Percentiles rank a stretch among this genome's conserved stretches.
These are phyloP conservation scores for Candida insectorum DNA, from an alignment of 805 yeast species.

Conservation along the genomic window DNA sequence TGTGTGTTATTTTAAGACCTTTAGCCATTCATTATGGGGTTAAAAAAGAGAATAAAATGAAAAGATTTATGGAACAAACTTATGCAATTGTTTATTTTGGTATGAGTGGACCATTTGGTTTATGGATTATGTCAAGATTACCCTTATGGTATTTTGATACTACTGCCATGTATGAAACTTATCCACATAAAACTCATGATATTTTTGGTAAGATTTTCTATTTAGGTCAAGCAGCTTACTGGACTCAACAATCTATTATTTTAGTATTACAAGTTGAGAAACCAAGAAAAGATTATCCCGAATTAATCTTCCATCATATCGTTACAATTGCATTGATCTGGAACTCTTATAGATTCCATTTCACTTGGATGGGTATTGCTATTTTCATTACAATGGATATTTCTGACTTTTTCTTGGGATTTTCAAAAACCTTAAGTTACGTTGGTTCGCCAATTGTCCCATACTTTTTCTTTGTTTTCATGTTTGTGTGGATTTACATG, in stretches of 20 bases:
- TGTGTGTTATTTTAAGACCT: slow-evolving; percentile 80
- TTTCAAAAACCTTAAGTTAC: slow-evolving; percentile 84
- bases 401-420: slow-evolving; percentile 83
- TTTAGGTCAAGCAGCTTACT: slow-evolving; percentile 90
- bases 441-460: slow-evolving; percentile 62
- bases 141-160: slow-evolving; percentile 93
- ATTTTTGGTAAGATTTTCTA: slow-evolving; percentile 75
- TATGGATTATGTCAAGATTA: slow-evolving; percentile 75
- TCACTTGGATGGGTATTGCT: slow-evolving; percentile 92
- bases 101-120: slow-evolving; percentile 77
- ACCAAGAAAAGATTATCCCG: slow-evolving; percentile 91
- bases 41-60: slow-evolving; percentile 51
- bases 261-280: slow-evolving; percentile 82
- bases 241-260: slow-evolving; percentile 94
- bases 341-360: slow-evolving; percentile 88
- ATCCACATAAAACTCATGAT: slow-evolving; percentile 79
- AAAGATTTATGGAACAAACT: slow-evolving; percentile 90
- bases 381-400: slow-evolving; percentile 95
- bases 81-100: slow-evolving; percentile 82
- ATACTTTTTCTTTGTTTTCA: slow-evolving; percentile 67
- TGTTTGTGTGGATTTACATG: slow-evolving; percentile 75
- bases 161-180: slow-evolving; percentile 68
- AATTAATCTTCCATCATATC: slow-evolving; percentile 88
- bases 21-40: slow-evolving; percentile 56
- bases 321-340: slow-evolving; percentile 85